Base-by-base conservation (phyloP, 495 filamentous ascomycete species). In the Penicillium egyptiacum region DNA sequence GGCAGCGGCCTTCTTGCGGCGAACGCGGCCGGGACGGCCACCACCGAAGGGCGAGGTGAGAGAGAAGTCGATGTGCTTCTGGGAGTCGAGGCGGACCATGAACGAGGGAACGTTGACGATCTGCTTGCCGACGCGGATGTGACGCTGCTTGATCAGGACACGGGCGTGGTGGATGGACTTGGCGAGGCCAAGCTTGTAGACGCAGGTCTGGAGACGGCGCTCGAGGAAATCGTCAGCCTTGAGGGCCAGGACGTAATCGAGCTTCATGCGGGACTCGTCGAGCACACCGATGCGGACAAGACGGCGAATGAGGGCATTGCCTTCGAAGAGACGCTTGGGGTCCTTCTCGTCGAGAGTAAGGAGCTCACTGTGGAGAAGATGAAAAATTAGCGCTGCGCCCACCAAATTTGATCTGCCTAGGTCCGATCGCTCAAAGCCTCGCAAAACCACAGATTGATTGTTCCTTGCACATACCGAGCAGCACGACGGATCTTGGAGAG, bases 401-500 rank as follows among this genome's bases (percentile, higher is more conserved):
- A 23, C 26, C 37, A 35, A 17, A 26, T 25, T 37, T 51, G 14
- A 20, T 19, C 19, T 55, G 17, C 22, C 5, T 31, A 9, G 30
- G 4, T 12, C 28, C 25, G 26, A 28, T 26, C 30, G 22, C 48
- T 44, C 55, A 16, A n/a, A 31, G 23, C n/a, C 16, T 50, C 22
- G 37, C 26, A 45, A 25, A 20, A 22, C 1, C 30, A n/a, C 14
- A 25, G 39, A 25, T 45, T 50, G 39, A 25, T 45, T 50, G 5
- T 45, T 31, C 19, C 47, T 61, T 41, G 35, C 57, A 67, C 87
- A 74, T 90, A 96, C 92, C 94, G 94, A 77, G 94, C 94, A 87
- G 94, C 94, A 95, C 94, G 95, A 90, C 94, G 92, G 71, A 98
- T 98, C 87, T 98, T 98, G 80, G 94, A 98, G 64, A 98, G 91